phyloP scores from a whole-genome alignment of 768 basidiomycete species.

The Tremella fuciformis region DNA sequence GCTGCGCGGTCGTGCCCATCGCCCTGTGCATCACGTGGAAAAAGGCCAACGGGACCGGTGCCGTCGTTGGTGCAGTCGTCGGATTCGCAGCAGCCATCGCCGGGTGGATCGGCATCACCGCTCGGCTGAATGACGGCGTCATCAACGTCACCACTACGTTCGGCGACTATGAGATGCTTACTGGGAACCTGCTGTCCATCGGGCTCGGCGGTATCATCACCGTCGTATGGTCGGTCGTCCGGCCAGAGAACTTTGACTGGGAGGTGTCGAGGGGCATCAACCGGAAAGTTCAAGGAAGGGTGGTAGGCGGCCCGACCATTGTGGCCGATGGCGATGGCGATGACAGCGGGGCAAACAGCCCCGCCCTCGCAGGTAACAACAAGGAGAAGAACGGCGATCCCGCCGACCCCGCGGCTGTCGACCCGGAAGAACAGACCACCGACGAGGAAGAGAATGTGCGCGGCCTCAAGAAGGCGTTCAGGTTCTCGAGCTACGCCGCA shows the following conservation, averaged over 20 bases:
- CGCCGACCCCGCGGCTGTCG: conserved; percentile 29
- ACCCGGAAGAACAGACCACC: conserved; percentile 25
- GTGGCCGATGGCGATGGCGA: conserved; percentile 42
- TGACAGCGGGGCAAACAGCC: conserved; percentile 9
- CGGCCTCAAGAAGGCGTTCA: conserved; percentile 69
- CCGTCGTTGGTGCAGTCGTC: conserved; percentile 66
- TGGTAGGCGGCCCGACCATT: background rate
- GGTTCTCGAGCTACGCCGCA: conserved; percentile 69
- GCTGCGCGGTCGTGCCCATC: conserved; percentile 77
- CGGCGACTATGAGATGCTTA: conserved; percentile 63
- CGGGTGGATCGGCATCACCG: conserved; percentile 82
- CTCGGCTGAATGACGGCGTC: conserved; percentile 64
- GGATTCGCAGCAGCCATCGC: conserved; percentile 70
- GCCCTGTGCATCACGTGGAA: conserved; percentile 81
- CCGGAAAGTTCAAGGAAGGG: conserved; percentile 31
- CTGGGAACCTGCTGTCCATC: conserved; percentile 84
- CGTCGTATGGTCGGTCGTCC: conserved; percentile 63
- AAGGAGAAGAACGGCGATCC: conserved; percentile 37
- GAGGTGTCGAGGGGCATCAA: conserved; percentile 76
- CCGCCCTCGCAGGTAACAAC: conserved; percentile 32
- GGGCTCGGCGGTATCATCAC: conserved; percentile 76
- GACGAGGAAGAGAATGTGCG: conserved; percentile 63
- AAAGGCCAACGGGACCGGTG: conserved; percentile 80
- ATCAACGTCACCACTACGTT: conserved; percentile 62
- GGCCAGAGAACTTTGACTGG: conserved; percentile 81